A percentile compares a stretch with the other conserved stretches of the same genome.
These are phyloP conservation scores for Boletus sp. DNA, from an alignment of 768 basidiomycete genomes.

Conservation along the genomic window DNA sequence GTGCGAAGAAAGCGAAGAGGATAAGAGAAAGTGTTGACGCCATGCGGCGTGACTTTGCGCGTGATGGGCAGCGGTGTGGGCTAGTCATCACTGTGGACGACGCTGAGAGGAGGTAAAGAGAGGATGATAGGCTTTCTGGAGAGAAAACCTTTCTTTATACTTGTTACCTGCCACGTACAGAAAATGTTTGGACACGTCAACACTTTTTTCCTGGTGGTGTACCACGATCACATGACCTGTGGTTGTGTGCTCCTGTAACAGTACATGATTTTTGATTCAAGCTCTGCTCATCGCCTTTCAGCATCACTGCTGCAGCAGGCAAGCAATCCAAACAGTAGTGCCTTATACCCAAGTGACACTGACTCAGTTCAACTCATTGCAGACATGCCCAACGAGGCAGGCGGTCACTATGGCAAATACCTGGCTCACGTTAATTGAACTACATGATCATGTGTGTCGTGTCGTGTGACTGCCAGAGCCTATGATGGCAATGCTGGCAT, in stretches of 20 bases:
- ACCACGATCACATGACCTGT: slow-evolving; percentile 25
- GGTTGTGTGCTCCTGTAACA: too few species aligned
- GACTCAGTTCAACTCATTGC: too few species aligned
- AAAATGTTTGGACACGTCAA: slow-evolving; percentile 31
- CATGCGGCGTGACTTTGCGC: slow-evolving; percentile 54
- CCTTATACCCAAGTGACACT: too few species aligned
- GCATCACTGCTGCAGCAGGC: too few species aligned
- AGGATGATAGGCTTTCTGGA: slow-evolving; percentile 1
- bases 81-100: slow-evolving; percentile 29
- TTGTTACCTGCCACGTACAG: slow-evolving; percentile 27
- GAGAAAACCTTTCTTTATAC: slow-evolving; percentile 19
- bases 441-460: background rate
- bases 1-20: slow-evolving; percentile 63
- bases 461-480: background rate
- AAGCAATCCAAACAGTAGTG: too few species aligned
- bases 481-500: too few species aligned
- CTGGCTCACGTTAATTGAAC: too few species aligned
- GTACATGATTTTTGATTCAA: too few species aligned
- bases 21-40: slow-evolving; percentile 58
- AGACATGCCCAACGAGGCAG: too few species aligned
- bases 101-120: slow-evolving; percentile 4
- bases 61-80: slow-evolving; percentile 45
- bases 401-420: too few species aligned
- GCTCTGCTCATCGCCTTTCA: too few species aligned
- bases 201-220: slow-evolving; percentile 20